These are phyloP conservation scores for Falciphora oryzae DNA, from an alignment of 2,329 filamentous ascomycete genomes.

Conservation along the genomic window DNA sequence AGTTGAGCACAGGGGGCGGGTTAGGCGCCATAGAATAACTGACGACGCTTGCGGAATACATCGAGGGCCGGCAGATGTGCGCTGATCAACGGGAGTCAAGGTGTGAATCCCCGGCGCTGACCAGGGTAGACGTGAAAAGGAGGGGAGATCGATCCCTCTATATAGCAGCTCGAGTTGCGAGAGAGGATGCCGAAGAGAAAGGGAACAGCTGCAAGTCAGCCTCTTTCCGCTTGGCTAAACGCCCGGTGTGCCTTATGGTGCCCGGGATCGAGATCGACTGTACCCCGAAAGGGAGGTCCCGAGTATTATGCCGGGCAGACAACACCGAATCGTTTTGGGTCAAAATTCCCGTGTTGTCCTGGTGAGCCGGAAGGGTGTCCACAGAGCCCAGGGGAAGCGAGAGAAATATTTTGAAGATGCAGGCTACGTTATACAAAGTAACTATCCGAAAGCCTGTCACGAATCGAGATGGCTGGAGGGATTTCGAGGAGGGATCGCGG, in stretches of 20 bases:
- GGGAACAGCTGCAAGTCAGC: not conserved
- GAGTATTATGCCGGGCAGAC: too few species aligned
- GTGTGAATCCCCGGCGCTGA: not conserved
- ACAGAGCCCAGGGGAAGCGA: not conserved
- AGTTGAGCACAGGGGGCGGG: slow-evolving; percentile 20
- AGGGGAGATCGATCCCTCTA: not conserved
- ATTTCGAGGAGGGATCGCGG: too few species aligned
- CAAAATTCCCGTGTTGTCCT: not conserved
- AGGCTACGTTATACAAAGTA: not conserved
- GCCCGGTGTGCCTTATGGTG: not conserved
- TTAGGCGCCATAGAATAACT: not conserved
- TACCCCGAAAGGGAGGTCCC: not conserved
- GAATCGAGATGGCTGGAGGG: not conserved
- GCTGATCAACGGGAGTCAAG: not conserved
- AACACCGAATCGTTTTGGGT: not conserved
- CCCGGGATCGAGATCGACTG: not conserved
- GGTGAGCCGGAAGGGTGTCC: not conserved
- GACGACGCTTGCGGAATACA: not conserved
- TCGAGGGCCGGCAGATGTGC: not conserved
- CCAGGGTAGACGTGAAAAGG: not conserved
- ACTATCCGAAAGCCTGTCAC: not conserved
- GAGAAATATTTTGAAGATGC: not conserved
- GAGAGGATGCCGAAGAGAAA: not conserved
- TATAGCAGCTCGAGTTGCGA: not conserved
- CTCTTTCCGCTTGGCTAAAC: not conserved